A percentile compares a stretch with the other conserved stretches of the same genome.
Conservation (phyloP, 2,329 filamentous ascomycete species). For the Triangularia setosa region DNA sequence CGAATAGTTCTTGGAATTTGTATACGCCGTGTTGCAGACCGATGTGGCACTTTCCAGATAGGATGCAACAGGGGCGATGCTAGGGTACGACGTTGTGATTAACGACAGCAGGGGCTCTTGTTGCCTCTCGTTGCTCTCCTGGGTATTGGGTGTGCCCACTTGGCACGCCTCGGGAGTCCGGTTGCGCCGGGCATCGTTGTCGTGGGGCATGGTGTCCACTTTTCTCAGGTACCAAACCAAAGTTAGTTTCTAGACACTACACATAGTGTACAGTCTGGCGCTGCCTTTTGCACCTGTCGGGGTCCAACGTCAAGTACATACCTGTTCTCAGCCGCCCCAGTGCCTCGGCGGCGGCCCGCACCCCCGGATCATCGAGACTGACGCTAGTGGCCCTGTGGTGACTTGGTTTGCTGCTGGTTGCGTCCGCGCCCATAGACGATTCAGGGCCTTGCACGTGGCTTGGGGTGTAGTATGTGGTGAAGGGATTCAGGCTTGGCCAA, state of each 20-base stretch:
- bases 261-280: no score
- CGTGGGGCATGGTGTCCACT: constrained; percentile 10
- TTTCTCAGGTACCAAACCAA: constrained; percentile 13
- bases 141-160: constrained; percentile 16
- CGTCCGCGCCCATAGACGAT: constrained; percentile 44
- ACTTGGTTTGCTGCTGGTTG: constrained; percentile 41
- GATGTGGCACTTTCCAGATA: constrained; percentile 82
- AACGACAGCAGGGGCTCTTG: constrained; percentile 81
- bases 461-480: constrained; percentile 46
- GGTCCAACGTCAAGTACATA: constrained; percentile 38
- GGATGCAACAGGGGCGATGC: constrained; percentile 60
- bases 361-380: constrained; percentile 62
- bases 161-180: constrained; percentile 24
- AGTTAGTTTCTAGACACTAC: constrained; percentile 18
- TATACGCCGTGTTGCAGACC: constrained; percentile 67
- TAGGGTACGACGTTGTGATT: constrained; percentile 80
- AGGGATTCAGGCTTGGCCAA: constrained; percentile 49
- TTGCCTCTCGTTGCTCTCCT: constrained; percentile 35
- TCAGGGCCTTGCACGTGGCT: constrained; percentile 42
- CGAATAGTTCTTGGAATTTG: constrained; percentile 69
- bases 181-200: constrained; percentile 22
- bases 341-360: constrained; percentile 69
- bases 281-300: not conserved
- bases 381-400: constrained; percentile 48
- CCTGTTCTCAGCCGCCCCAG: constrained; percentile 70